Conservation (phyloP, 2,329 filamentous ascomycete genomes). For the Myriosclerotinia scirpicola region DNA sequence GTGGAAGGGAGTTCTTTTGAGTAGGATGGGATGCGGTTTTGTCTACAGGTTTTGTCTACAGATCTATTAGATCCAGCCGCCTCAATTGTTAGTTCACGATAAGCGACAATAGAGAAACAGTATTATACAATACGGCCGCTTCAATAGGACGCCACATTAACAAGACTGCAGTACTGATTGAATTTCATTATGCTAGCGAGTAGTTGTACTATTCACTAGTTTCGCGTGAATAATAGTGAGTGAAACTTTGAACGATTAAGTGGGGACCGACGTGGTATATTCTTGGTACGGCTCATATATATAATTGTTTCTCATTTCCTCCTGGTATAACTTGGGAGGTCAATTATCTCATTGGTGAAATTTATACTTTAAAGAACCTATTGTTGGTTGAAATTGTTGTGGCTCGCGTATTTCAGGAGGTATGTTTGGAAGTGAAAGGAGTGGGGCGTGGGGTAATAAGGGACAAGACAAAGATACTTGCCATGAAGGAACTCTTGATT, state of each 20-base stretch:
- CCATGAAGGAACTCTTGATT: rapidly evolving
- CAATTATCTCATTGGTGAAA: no score
- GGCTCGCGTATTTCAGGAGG: constrained; percentile 14
- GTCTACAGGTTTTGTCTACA: not conserved
- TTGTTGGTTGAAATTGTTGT: not conserved
- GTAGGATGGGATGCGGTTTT: not conserved
- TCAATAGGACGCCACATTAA: not conserved
- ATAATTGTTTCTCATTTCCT: no score
- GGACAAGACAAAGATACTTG: not conserved
- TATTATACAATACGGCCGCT: not conserved
- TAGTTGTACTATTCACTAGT: no score
- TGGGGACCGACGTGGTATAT: no score
- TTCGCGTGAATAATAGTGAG: no score
- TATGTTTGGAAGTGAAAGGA: not conserved
- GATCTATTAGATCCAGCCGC: not conserved
- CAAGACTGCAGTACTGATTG: not conserved
- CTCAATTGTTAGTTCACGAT: not conserved
- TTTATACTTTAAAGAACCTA: no score
- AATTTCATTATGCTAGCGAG: no score
- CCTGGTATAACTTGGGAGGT: no score
- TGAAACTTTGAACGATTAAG: no score
- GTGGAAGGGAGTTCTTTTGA: not conserved
- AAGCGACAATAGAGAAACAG: no score
- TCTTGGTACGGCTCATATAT: no score
- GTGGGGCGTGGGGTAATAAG: not conserved